Evolutionary conservation across 169 alveolate genomes (phyloP).

Genomic region (Toxoplasma gondii): DNA sequence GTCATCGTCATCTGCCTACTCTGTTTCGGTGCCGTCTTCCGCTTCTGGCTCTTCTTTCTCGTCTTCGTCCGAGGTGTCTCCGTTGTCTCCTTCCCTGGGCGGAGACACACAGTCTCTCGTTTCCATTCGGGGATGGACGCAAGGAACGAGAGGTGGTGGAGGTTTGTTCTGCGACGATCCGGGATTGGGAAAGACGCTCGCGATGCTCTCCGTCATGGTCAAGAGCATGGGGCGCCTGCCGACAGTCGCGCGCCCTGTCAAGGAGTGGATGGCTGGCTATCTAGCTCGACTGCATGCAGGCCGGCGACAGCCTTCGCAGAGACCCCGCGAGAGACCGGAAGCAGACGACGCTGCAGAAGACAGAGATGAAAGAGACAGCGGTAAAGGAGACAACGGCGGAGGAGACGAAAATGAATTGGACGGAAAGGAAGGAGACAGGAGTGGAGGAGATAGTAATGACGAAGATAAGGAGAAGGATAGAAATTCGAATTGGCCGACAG

Average conservation of each 20-base stretch:
- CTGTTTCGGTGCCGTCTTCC: too few relatives aligned
- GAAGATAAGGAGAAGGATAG: not conserved
- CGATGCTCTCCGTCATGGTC: conserved; percentile 47
- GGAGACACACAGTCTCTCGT: not conserved
- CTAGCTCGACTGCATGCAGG: not conserved
- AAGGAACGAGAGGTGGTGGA: conserved; percentile 33
- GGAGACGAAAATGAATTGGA: not conserved
- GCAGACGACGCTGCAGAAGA: too few relatives aligned
- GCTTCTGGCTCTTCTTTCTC: too few relatives aligned
- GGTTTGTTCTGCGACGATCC: conserved; percentile 59
- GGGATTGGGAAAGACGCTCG: conserved; percentile 58
- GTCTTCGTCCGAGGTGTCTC: too few relatives aligned
- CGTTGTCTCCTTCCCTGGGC: not conserved
- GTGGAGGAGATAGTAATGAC: not conserved
- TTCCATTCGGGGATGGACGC: not conserved
- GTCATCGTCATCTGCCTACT: too few relatives aligned
- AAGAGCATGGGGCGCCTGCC: not conserved
- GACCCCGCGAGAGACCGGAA: not conserved
- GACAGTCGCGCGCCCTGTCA: conserved; percentile 15
- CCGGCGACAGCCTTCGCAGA: not conserved
- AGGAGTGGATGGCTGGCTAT: not conserved
- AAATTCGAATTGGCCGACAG: not conserved
- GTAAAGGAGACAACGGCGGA: not conserved
- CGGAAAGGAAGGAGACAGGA: not conserved
- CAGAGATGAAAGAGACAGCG: not conserved